Percentiles rank a stretch among this genome's conserved stretches.
These are phyloP conservation scores for Xylaria sp. DNA, from an alignment of 2,329 filamentous ascomycete species.

Conservation along the genomic window DNA sequence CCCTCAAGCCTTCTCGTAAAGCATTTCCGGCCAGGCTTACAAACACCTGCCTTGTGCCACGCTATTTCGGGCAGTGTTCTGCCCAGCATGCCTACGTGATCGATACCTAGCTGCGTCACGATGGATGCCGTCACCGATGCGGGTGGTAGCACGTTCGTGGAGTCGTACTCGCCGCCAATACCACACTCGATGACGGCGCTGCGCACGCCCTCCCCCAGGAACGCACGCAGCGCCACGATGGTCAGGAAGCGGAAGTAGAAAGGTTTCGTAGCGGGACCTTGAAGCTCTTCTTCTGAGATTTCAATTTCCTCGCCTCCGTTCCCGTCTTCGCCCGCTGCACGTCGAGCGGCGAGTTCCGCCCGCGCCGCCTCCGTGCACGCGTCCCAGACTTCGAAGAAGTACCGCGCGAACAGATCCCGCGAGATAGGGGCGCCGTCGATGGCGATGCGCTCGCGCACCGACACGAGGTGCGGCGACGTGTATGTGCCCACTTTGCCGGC, in stretches of 20 bases:
- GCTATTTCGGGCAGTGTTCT: slow-evolving; percentile 81
- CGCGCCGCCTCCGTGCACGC: slow-evolving; percentile 57
- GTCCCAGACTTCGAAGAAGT: slow-evolving; percentile 90
- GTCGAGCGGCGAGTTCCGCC: slow-evolving; percentile 32
- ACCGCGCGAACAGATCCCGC: slow-evolving; percentile 74
- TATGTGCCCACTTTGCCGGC: slow-evolving; percentile 74
- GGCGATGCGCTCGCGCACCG: slow-evolving; percentile 84
- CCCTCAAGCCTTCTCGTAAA: slow-evolving; percentile 69
- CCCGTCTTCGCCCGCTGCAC: neutral
- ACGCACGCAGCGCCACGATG: slow-evolving; percentile 86
- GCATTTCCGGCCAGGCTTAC: slow-evolving; percentile 73
- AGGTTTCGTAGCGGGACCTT: slow-evolving; percentile 75
- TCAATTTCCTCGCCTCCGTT: slow-evolving; percentile 47
- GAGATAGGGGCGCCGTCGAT: slow-evolving; percentile 79
- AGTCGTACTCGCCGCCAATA: slow-evolving; percentile 92
- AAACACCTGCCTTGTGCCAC: slow-evolving; percentile 92
- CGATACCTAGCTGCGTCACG: slow-evolving; percentile 84
- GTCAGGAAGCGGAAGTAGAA: slow-evolving; percentile 95
- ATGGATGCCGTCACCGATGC: slow-evolving; percentile 75
- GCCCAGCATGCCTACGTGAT: slow-evolving; percentile 85
- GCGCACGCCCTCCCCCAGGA: slow-evolving; percentile 78
- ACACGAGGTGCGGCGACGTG: slow-evolving; percentile 86
- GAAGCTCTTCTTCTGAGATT: slow-evolving; percentile 57
- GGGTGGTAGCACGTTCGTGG: slow-evolving; percentile 81
- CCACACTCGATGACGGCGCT: slow-evolving; percentile 91